Evolutionary conservation across 352 stramenopile genomes (phyloP).

Genomic region (Pythium dissotocum): DNA sequence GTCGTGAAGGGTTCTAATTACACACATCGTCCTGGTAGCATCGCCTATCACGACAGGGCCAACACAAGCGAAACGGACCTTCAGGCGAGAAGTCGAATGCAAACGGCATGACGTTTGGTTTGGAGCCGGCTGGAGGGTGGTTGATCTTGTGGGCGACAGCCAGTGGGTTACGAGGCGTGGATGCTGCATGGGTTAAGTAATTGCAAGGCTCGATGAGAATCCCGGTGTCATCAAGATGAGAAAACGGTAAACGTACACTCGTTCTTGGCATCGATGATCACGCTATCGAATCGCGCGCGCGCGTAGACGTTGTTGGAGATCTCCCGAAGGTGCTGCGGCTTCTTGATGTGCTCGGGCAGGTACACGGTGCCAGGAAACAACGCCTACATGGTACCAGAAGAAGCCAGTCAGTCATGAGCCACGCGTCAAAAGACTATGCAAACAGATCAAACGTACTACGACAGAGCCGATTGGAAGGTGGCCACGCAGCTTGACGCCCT

Average conservation of each 20-base stretch:
- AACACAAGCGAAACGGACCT: constrained; percentile 30
- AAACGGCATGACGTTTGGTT: constrained; percentile 82
- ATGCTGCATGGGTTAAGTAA: constrained; percentile 32
- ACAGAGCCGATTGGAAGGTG: constrained; percentile 65
- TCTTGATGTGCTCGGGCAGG: constrained; percentile 85
- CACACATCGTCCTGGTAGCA: not conserved
- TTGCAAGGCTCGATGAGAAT: not conserved
- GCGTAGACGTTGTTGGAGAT: constrained; percentile 79
- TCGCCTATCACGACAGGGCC: no score
- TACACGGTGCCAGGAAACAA: constrained; percentile 82
- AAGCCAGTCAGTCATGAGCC: not conserved
- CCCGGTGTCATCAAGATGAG: not conserved
- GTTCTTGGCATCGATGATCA: constrained; percentile 85
- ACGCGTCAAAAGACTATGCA: not conserved
- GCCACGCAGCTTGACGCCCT: constrained; percentile 74
- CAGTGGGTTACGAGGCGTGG: constrained; percentile 60
- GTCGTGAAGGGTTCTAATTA: constrained; percentile 64
- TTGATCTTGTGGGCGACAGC: constrained; percentile 88
- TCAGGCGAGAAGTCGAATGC: constrained; percentile 78
- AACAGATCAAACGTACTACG: constrained; percentile 43
- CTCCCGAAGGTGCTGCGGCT: constrained; percentile 65
- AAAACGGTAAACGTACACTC: constrained; percentile 41
- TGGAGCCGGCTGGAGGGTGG: constrained; percentile 62
- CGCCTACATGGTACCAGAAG: constrained; percentile 33
- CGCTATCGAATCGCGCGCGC: constrained; percentile 81